Conservation (phyloP, 2,329 filamentous ascomycete species). For the Apiospora rasikravindrae region DNA sequence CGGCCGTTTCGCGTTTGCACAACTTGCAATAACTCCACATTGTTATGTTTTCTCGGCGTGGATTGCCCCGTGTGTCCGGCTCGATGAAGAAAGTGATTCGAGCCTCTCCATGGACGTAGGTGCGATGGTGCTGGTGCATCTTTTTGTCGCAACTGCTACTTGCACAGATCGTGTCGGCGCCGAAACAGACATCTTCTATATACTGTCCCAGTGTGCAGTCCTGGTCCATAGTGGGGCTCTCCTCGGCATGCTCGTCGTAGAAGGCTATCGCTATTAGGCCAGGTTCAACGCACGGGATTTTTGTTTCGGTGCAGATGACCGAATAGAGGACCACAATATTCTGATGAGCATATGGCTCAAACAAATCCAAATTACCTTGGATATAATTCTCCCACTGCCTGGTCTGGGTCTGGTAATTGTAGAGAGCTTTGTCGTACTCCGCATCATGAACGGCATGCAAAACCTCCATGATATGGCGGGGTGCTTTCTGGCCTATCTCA, state of each 20-base stretch:
- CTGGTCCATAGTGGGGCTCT: slow-evolving; percentile 69
- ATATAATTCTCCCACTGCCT: slow-evolving; percentile 97
- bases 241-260: slow-evolving; percentile 84
- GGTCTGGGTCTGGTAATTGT: slow-evolving; percentile 93
- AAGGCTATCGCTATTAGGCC: slow-evolving; percentile 90
- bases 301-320: slow-evolving; percentile 89
- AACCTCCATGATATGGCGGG: slow-evolving; percentile 89
- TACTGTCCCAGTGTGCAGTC: slow-evolving; percentile 96
- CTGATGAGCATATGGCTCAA: slow-evolving; percentile 94
- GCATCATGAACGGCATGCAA: slow-evolving; percentile 94
- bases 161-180: slow-evolving; percentile 77
- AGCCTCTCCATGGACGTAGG: slow-evolving; percentile 95
- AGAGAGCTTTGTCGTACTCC: slow-evolving; percentile 92
- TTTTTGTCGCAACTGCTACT: slow-evolving; percentile 85
- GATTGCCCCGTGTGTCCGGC: slow-evolving; percentile 57
- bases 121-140: slow-evolving; percentile 92
- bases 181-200: slow-evolving; percentile 84
- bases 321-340: slow-evolving; percentile 96
- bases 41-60: slow-evolving; percentile 69
- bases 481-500: slow-evolving; percentile 77
- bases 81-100: slow-evolving; percentile 92
- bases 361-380: slow-evolving; percentile 84
- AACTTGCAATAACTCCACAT: slow-evolving; percentile 99
- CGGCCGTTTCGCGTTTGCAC: slow-evolving; percentile 87
- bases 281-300: slow-evolving; percentile 90